Percentiles rank a stretch among this genome's conserved stretches.
These are phyloP conservation scores for Pouteria glomerata DNA, from an alignment of 148 eudicot species.

Conservation along the genomic window DNA sequence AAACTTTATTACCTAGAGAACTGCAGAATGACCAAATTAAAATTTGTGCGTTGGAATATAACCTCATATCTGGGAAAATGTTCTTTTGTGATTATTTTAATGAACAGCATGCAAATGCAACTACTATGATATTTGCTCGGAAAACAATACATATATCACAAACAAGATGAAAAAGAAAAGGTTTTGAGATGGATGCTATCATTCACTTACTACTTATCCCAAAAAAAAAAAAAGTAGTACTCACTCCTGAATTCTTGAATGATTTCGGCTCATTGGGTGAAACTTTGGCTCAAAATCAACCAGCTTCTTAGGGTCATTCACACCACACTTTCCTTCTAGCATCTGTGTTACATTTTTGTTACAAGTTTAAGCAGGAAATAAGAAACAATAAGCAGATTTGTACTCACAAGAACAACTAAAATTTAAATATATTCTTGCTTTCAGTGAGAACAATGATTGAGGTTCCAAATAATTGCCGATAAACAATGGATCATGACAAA, in stretches of 20 bases:
- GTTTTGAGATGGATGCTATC: neutral
- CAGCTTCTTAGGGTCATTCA: constrained; percentile 15
- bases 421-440: neutral
- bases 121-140: neutral
- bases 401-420: neutral
- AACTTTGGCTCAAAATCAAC: constrained; percentile 29
- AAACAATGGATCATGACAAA: neutral
- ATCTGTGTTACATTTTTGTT: constrained; percentile 15
- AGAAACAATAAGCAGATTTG: neutral
- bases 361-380: neutral
- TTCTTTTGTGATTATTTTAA: neutral
- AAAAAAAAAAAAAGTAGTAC: no score
- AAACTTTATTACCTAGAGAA: no score
- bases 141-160: neutral
- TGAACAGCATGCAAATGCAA: neutral
- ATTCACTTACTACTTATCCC: no score
- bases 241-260: constrained; percentile 31
- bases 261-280: constrained; percentile 18
- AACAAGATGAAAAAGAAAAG: neutral
- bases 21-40: neutral
- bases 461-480: neutral
- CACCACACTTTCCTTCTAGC: constrained; percentile 26
- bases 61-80: neutral
- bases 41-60: neutral
- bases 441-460: neutral